Evolutionary conservation across 169 alveolate species (phyloP), one percentile per base, ranked within the genome.

Genomic region (Theileria equi): DNA sequence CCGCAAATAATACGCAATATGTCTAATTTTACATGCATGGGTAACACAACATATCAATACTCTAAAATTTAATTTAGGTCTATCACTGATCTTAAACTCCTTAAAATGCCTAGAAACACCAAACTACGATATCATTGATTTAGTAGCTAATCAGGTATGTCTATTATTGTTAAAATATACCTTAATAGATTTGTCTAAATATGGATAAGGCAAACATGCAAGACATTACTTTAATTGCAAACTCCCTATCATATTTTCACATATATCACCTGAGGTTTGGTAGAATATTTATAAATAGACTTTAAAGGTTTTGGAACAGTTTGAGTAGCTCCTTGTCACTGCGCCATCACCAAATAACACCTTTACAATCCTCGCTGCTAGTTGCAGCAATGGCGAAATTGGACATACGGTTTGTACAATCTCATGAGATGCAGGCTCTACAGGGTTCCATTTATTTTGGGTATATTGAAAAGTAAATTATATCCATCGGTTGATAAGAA

Each of bases 161-260:
- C n/a, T 11, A 4, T 2, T 4, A 54, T 0, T 17, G 25, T 7
- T 19, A 16, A 57, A 5, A 34, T n/a, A 38, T 43, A 1, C 10
- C 16, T 6, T 16, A 36, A 10, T 44, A 73, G 84, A 41, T 73
- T 11, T 59, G 80, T 36, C 35, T 67, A 21, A 66, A 65, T 26
- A 23, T 72, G 57, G 66, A 73, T 25, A 66, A 54, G n/a, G 66
- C 89, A 49, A 81, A 80, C 28, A 53, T 59, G 63, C 92, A 87
- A 57, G 92, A 87, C 68, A 74, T 87, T 36, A 62, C 92, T 0
- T 50, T 87, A 23, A 81, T 78, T 10, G 86, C 92, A 1, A 87
- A 87, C 25, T 50, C 89, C 0, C 63, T 87, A 35, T 55, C 90
- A 11, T 82, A 63, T 78, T 87, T 87, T 79, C 82, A 81, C 40